Evolutionary conservation across 1,139 yeast species (phyloP).

Genomic region (Geotrichum bryndzae): DNA sequence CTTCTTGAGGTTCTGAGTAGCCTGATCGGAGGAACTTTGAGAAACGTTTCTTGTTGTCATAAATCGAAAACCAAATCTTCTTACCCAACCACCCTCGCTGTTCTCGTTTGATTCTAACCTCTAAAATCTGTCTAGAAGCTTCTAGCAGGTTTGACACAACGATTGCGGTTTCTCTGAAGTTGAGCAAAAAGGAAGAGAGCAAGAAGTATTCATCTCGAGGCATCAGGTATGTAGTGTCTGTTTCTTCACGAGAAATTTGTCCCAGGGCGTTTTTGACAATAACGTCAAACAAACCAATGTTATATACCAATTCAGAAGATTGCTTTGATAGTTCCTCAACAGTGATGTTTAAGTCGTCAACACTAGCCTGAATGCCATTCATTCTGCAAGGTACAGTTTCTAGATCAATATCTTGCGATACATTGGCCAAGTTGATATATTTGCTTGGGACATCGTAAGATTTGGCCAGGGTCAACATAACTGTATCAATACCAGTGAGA

Average conservation of each 20-base stretch:
- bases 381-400: background rate
- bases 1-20: slow-evolving; percentile 23
- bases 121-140: slow-evolving; percentile 32
- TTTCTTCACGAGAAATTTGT: slow-evolving; percentile 15
- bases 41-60: slow-evolving; percentile 34
- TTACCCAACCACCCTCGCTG: slow-evolving; percentile 37
- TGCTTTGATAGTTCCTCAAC: slow-evolving; percentile 30
- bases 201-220: slow-evolving; percentile 47
- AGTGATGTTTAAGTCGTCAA: slow-evolving; percentile 21
- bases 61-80: slow-evolving; percentile 40
- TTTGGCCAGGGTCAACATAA: slow-evolving; percentile 36
- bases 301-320: slow-evolving; percentile 29
- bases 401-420: slow-evolving; percentile 5
- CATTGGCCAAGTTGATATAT: slow-evolving; percentile 4
- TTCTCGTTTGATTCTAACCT: slow-evolving; percentile 35
- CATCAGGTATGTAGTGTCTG: slow-evolving; percentile 28
- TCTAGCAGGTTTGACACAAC: slow-evolving; percentile 34
- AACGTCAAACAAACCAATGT: slow-evolving; percentile 35
- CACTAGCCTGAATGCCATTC: slow-evolving; percentile 19
- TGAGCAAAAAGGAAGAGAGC: slow-evolving; percentile 44
- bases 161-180: slow-evolving; percentile 40
- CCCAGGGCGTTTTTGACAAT: slow-evolving; percentile 24
- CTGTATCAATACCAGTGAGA: slow-evolving; percentile 33
- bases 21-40: slow-evolving; percentile 35
- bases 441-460: slow-evolving; percentile 39